A percentile compares a stretch with the other conserved stretches of the same genome.
These are phyloP conservation scores for Calonectria hawksworthii DNA, from an alignment of 2,329 filamentous ascomycete species.

Conservation along the genomic window DNA sequence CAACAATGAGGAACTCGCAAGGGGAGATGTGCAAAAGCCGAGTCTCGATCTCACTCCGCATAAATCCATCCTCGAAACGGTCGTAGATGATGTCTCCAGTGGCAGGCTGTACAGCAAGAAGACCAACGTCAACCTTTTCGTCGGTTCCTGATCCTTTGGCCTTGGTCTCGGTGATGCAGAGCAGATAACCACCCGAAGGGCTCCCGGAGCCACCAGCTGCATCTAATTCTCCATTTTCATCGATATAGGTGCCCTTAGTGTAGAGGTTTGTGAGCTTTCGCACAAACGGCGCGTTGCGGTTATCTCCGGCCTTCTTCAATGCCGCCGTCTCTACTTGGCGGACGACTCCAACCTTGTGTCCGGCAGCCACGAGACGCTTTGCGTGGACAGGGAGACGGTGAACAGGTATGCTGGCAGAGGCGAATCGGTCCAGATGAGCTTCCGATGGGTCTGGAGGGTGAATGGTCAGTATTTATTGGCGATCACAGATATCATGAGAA, in stretches of 20 bases:
- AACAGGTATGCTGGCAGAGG: constrained; percentile 94
- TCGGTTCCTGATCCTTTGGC: constrained; percentile 85
- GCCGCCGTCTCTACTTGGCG: constrained; percentile 95
- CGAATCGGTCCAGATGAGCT: constrained; percentile 91
- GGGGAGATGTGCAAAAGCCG: constrained; percentile 95
- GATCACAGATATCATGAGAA: constrained; percentile 27
- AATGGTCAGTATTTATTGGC: constrained; percentile 2
- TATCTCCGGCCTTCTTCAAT: constrained; percentile 94
- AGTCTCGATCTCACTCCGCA: constrained; percentile 96
- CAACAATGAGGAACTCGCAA: constrained; percentile 94
- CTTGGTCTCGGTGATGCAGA: constrained; percentile 92
- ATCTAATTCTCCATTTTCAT: constrained; percentile 88
- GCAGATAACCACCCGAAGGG: constrained; percentile 84
- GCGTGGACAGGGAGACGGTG: constrained; percentile 94
- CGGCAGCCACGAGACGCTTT: constrained; percentile 90
- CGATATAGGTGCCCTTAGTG: constrained; percentile 97
- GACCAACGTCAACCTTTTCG: constrained; percentile 92
- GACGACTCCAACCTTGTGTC: constrained; percentile 96
- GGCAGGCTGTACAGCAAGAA: constrained; percentile 94
- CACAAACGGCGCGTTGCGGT: constrained; percentile 91
- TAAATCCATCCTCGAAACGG: constrained; percentile 96
- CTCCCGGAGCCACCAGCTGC: constrained; percentile 58
- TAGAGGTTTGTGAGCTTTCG: constrained; percentile 96
- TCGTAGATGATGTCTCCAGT: constrained; percentile 98
- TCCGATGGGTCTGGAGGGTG: constrained; percentile 81